Percentiles rank a stretch among this genome's conserved stretches.
Conservation (phyloP, 106 monocot genomes). For the Agapanthus africanus region DNA sequence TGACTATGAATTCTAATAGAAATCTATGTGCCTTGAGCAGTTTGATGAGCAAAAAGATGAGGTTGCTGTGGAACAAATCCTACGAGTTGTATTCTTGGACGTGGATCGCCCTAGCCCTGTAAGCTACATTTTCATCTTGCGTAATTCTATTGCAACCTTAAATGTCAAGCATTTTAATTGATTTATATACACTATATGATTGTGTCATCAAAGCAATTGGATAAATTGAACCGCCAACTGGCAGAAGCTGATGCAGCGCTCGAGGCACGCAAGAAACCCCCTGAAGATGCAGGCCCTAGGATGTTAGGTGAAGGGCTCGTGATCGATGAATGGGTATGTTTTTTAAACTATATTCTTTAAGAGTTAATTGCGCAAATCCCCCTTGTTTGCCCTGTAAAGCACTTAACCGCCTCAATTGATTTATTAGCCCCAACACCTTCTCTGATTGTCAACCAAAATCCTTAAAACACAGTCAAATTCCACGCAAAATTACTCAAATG, state of each 20-base stretch:
- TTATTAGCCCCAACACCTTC: no score
- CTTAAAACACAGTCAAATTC: no score
- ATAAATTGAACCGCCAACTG: slow-evolving; percentile 46
- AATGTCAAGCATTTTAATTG: neutral
- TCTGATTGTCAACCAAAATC: no score
- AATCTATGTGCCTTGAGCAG: slow-evolving; percentile 15
- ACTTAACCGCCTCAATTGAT: no score
- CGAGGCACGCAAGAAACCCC: slow-evolving; percentile 51
- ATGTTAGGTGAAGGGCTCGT: slow-evolving; percentile 56
- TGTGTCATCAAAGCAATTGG: slow-evolving; percentile 42
- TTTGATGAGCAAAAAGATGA: slow-evolving; percentile 79
- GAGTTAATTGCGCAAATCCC: no score
- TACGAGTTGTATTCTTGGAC: slow-evolving; percentile 57
- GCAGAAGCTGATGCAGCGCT: slow-evolving; percentile 55
- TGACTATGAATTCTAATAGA: neutral
- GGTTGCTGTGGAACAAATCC: slow-evolving; percentile 57
- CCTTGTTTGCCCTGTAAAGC: no score
- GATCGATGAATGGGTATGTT: slow-evolving; percentile 58
- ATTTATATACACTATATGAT: neutral
- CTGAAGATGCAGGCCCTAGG: slow-evolving; percentile 38
- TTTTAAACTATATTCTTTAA: no score
- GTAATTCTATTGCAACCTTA: neutral
- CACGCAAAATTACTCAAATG: no score
- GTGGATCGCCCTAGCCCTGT: slow-evolving; percentile 42
- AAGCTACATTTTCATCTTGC: neutral